These are phyloP conservation scores for Lactarius deliciosus DNA, from an alignment of 768 basidiomycete genomes.

Conservation along the genomic window DNA sequence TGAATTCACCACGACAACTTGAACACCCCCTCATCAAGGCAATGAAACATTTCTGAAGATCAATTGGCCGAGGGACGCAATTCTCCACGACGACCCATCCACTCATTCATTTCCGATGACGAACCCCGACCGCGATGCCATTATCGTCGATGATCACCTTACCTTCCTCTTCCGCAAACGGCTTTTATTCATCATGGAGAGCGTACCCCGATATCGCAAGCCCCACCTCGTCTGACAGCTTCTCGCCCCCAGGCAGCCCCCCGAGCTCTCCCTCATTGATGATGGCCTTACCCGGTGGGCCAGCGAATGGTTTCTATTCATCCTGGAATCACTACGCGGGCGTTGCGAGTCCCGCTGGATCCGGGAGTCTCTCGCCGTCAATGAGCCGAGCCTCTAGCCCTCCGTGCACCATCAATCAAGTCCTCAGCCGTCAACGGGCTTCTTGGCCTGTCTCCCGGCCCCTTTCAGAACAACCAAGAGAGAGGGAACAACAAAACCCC, in stretches of 20 bases:
- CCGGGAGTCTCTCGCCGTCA: slow-evolving; percentile 4
- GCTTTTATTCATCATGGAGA: slow-evolving; percentile 16
- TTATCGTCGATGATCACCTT: slow-evolving; percentile 13
- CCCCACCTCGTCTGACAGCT: slow-evolving; percentile 2
- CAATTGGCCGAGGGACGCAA: not conserved
- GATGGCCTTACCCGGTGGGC: not conserved
- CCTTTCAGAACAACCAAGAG: not conserved
- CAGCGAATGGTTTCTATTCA: not conserved
- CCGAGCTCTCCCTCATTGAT: not conserved
- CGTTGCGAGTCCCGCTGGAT: not conserved
- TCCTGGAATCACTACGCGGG: not conserved
- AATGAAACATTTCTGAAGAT: slow-evolving; percentile 1
- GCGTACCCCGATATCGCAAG: slow-evolving; percentile 1
- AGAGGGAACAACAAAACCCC: not conserved
- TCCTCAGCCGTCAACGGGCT: not conserved
- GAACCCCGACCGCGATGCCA: not conserved
- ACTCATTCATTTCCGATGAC: not conserved
- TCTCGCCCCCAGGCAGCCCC: slow-evolving; percentile 8
- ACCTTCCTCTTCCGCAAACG: slow-evolving; percentile 12
- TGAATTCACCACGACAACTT: not conserved
- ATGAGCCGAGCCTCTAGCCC: slow-evolving; percentile 5
- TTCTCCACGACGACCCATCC: not conserved
- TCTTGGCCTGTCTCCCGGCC: slow-evolving; percentile 6
- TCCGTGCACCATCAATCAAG: slow-evolving; percentile 1
- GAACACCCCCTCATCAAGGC: not conserved